Evolutionary conservation across 495 filamentous ascomycete species (phyloP), one percentile per base, ranked within the genome.

Genomic region (Thozetella sp.): DNA sequence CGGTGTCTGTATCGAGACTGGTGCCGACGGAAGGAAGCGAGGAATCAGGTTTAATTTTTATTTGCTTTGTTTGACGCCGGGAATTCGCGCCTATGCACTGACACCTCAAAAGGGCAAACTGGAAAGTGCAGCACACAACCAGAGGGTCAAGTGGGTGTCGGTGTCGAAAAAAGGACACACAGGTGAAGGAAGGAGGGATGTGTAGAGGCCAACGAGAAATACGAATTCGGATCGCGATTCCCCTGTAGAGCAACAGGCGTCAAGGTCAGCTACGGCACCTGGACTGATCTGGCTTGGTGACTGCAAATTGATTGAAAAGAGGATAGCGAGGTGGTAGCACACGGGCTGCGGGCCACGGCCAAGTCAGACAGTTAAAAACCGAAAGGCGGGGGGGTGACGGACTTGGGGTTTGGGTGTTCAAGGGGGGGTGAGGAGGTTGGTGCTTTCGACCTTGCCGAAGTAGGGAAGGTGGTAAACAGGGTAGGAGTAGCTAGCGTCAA

Each of bases 301-400:
- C 73, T 81, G 80, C 74, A 80, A 80, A 75, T 84, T 81, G 72
- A 70, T 76, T 79, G 80, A 85, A 79, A 86, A 81, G 67, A 85
- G 81, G 68, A 86, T 81, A 81, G 78, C 72, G 76, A 80, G 75
- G 72, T 76, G 74, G 78, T 80, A 77, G 74, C 76, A 80, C 76
- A 70, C 72, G 69, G 71, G 65, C 72, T 77, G 73, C 74, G 66
- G 74, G 76, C 73, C 70, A 72, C 71, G 68, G 57, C 69, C 73
- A 71, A 70, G 72, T 69, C 73, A 75, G 72, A 72, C 69, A 72
- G 67, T 72, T 76, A 72, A 79, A 77, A 75, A 72, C 69, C 67
- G 69, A 70, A 73, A 74, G 70, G 71, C 74, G 73, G 74, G 79
- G n/a, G 75, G 76, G 77, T 73, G 77, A 74, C 71, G 71, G 67